A percentile compares a stretch with the other conserved stretches of the same genome.
Evolutionary conservation across 2,329 filamentous ascomycete genomes (phyloP).

Genomic region (Xylogone sp.): DNA sequence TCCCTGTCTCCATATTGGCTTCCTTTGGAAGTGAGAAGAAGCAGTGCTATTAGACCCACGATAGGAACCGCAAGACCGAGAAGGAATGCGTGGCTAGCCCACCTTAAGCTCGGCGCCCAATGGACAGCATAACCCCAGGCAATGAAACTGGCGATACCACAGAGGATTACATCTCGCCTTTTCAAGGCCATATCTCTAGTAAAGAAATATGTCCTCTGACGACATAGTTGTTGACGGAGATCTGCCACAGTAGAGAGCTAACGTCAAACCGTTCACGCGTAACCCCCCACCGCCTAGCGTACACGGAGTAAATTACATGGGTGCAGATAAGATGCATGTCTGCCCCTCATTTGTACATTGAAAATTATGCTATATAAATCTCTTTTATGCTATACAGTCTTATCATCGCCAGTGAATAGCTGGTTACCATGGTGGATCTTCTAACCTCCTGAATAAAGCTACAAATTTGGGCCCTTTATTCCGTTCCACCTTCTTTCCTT

Average conservation of each 20-base stretch:
- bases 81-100: conserved; percentile 79
- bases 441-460: conserved; percentile 76
- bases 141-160: conserved; percentile 68
- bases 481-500: conserved; percentile 92
- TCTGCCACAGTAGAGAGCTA: neutral
- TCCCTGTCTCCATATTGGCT: conserved; percentile 36
- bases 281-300: neutral
- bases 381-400: too few relatives aligned
- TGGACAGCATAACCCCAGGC: conserved; percentile 84
- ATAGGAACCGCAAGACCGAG: conserved; percentile 58
- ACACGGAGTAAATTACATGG: neutral
- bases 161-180: conserved; percentile 67
- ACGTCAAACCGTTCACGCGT: neutral
- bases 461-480: conserved; percentile 91
- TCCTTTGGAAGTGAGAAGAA: conserved; percentile 59
- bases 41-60: conserved; percentile 51
- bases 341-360: too few relatives aligned
- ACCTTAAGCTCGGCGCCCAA: conserved; percentile 80
- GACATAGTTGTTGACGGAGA: conserved; percentile 21
- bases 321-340: neutral
- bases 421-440: conserved; percentile 53
- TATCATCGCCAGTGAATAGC: conserved; percentile 1
- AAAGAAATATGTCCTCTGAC: conserved; percentile 19
- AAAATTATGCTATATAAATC: too few relatives aligned
- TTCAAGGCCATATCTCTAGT: conserved; percentile 60